phyloP scores from a whole-genome alignment of 768 basidiomycete species.

The Galerina marginata region DNA sequence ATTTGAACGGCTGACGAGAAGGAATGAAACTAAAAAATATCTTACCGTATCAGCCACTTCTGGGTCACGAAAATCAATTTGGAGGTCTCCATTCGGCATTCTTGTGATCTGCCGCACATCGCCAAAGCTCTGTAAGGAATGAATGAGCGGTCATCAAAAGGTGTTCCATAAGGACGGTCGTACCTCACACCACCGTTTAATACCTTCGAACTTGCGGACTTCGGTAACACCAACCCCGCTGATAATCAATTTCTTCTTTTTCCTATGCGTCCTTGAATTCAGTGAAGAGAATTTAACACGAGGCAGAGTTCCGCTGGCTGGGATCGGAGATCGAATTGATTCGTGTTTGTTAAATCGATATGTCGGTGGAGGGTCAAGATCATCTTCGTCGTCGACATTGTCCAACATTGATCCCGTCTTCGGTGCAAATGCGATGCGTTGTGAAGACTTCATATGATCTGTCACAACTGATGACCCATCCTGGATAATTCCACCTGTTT shows the following conservation, averaged over 20 bases:
- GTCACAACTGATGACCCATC: not conserved
- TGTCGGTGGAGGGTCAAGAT: conserved; percentile 27
- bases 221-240: conserved; percentile 71
- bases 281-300: conserved; percentile 43
- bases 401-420: conserved; percentile 32
- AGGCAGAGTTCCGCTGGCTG: conserved; percentile 24
- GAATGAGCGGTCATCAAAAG: not conserved
- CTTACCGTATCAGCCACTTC: conserved; percentile 84
- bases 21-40: conserved; percentile 14
- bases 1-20: conserved; percentile 8
- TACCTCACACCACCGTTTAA: conserved; percentile 81
- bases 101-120: conserved; percentile 75
- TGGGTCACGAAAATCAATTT: conserved; percentile 72
- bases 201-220: conserved; percentile 64
- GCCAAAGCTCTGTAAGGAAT: conserved; percentile 63
- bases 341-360: conserved; percentile 24
- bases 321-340: conserved; percentile 16
- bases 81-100: conserved; percentile 80
- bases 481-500: conserved; percentile 1
- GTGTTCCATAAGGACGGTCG: conserved; percentile 18
- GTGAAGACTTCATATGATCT: conserved; percentile 5
- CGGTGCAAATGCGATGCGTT: conserved; percentile 37
- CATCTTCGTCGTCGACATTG: conserved; percentile 34
- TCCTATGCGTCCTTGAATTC: conserved; percentile 48
- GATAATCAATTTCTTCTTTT: conserved; percentile 70